Conservation (phyloP, 495 filamentous ascomycete genomes). For the Cercophora sp. region DNA sequence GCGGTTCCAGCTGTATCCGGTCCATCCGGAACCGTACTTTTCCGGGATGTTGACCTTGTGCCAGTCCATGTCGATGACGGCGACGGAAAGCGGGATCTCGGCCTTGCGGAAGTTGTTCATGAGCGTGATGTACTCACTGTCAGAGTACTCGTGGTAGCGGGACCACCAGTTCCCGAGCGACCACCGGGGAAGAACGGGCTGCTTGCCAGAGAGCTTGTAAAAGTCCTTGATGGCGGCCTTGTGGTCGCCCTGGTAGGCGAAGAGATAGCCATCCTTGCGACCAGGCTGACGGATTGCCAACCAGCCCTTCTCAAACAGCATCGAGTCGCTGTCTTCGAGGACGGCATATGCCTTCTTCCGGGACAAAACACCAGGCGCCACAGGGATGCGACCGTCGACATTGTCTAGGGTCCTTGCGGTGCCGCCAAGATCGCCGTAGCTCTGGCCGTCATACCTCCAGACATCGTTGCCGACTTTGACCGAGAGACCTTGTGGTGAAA, state of each 20-base stretch:
- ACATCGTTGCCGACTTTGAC: conserved; percentile 32
- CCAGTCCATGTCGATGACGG: conserved; percentile 62
- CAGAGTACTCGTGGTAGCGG: conserved; percentile 51
- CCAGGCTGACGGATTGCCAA: conserved; percentile 39
- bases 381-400: conserved; percentile 42
- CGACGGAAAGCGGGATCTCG: conserved; percentile 51
- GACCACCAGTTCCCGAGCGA: conserved; percentile 63
- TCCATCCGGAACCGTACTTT: conserved; percentile 49
- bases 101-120: conserved; percentile 46
- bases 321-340: conserved; percentile 53
- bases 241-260: conserved; percentile 53
- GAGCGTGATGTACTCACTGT: conserved; percentile 48
- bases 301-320: conserved; percentile 54
- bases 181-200: conserved; percentile 54
- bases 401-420: conserved; percentile 54
- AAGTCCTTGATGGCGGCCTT: conserved; percentile 51
- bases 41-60: conserved; percentile 41
- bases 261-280: conserved; percentile 55
- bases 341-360: conserved; percentile 39
- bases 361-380: conserved; percentile 49
- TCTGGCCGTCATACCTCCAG: conserved; percentile 47
- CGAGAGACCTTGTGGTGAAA: conserved; percentile 42
- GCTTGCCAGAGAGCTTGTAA: conserved; percentile 51
- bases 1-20: conserved; percentile 58
- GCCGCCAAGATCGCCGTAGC: conserved; percentile 44